Evolutionary conservation across 1,284 basidiomycete species (phyloP).

Genomic region (Ganoderma meredithae): DNA sequence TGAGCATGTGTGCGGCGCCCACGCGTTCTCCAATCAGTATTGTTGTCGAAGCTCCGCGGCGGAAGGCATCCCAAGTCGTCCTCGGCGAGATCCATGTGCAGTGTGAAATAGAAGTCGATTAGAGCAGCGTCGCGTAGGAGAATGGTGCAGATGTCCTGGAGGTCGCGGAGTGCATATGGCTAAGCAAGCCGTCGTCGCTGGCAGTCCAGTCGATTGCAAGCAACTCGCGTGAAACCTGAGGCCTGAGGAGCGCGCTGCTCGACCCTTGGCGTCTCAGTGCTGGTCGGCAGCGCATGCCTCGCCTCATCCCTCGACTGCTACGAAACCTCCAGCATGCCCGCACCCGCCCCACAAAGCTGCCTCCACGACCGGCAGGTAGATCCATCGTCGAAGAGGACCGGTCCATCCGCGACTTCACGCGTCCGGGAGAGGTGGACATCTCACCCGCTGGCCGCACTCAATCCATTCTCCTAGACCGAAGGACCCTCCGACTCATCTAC

Average conservation of each 20-base stretch:
- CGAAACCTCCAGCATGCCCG: slow-evolving; percentile 45
- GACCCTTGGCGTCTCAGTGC: neutral
- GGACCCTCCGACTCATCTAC: slow-evolving; percentile 30
- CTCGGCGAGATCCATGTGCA: neutral
- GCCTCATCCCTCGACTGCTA: slow-evolving; percentile 69
- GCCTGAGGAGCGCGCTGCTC: neutral
- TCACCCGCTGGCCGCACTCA: slow-evolving; percentile 32
- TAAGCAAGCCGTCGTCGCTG: neutral
- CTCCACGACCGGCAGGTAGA: neutral
- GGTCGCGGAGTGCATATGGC: neutral
- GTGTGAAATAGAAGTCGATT: neutral
- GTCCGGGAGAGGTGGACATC: slow-evolving; percentile 32
- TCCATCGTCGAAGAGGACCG: neutral
- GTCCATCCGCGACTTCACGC: slow-evolving; percentile 18
- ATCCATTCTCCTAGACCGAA: slow-evolving; percentile 36
- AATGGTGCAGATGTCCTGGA: neutral
- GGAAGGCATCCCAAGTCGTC: neutral
- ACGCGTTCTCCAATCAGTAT: slow-evolving; percentile 7
- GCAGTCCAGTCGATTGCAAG: neutral
- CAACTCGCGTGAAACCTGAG: too few relatives aligned
- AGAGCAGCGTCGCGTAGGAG: neutral
- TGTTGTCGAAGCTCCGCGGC: slow-evolving; percentile 1
- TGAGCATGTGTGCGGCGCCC: slow-evolving; percentile 15
- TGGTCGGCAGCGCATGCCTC: slow-evolving; percentile 58
- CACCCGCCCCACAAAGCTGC: slow-evolving; percentile 12